These are phyloP conservation scores for Nigrospora sphaerica DNA, from an alignment of 2,329 filamentous ascomycete genomes.

Conservation along the genomic window DNA sequence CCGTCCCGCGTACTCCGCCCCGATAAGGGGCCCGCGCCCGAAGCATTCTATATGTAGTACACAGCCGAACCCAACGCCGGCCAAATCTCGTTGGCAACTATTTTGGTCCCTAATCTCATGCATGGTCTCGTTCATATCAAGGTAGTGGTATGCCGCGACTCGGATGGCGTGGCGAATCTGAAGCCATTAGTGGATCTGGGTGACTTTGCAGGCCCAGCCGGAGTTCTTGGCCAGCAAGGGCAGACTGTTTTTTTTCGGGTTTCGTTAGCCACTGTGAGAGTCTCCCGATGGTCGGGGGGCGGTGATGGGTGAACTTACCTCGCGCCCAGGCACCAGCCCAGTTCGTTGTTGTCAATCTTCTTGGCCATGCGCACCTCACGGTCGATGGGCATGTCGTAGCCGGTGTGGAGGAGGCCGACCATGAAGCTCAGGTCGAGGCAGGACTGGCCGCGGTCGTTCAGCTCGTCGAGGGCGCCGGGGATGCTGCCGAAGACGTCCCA, in stretches of 20 bases:
- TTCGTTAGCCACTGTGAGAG: constrained; percentile 17
- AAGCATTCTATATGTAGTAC: neutral
- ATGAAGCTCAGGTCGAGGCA: constrained; percentile 97
- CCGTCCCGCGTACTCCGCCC: too few species aligned
- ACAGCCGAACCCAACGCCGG: constrained; percentile 1
- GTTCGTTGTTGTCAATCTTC: constrained; percentile 95
- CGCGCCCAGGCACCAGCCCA: constrained; percentile 96
- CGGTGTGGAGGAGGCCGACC: constrained; percentile 84
- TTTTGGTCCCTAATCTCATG: neutral
- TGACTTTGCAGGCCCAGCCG: constrained; percentile 85
- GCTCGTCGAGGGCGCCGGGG: constrained; percentile 71
- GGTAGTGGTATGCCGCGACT: too few species aligned
- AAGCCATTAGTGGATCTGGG: constrained; percentile 54
- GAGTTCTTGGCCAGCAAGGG: constrained; percentile 75
- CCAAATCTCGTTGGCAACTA: neutral
- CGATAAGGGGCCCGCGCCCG: neutral
- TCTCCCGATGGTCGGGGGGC: neutral
- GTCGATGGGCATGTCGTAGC: constrained; percentile 96
- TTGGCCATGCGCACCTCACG: constrained; percentile 96
- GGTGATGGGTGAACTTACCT: constrained; percentile 52
- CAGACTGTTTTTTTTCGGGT: constrained; percentile 55
- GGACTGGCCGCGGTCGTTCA: constrained; percentile 76
- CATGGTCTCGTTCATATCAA: neutral
- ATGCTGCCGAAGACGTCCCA: constrained; percentile 80
- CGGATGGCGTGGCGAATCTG: too few species aligned